phyloP scores from a whole-genome alignment of 139 green algal species.

The Auxenochlorella pyrenoidosa region DNA sequence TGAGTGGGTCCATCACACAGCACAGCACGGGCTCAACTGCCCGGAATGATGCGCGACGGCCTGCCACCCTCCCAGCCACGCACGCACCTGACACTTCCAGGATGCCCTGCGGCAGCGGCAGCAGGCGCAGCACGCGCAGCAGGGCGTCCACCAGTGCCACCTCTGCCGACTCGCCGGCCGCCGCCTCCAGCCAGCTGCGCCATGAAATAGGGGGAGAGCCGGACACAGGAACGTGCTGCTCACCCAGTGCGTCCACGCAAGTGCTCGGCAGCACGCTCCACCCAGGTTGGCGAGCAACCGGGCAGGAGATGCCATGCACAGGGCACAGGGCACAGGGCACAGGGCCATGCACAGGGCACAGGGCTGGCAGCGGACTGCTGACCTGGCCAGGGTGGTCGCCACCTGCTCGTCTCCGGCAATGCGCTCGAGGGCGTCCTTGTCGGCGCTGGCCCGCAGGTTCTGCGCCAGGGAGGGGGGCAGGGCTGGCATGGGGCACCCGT shows the following conservation, averaged over 20 bases:
- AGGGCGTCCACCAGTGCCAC: constrained; percentile 10
- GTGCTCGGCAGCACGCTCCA: no score
- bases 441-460: constrained; percentile 35
- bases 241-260: no score
- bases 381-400: constrained; percentile 39
- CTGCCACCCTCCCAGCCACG: neutral
- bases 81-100: constrained; percentile 13
- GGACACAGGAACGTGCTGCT: no score
- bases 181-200: constrained; percentile 39
- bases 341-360: constrained; percentile 6
- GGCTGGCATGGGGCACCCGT: no score
- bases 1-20: neutral
- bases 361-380: constrained; percentile 17
- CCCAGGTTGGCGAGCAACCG: no score
- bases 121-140: constrained; percentile 31
- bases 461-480: neutral
- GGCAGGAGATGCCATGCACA: neutral
- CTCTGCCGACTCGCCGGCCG: neutral
- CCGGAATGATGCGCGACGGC: neutral
- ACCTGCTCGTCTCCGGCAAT: constrained; percentile 21
- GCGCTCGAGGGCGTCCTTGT: neutral
- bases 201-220: no score
- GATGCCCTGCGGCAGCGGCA: neutral
- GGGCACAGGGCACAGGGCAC: constrained; percentile 11
- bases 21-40: neutral